Conservation (phyloP, 129 eudicot genomes). For the Saposhnikovia divaricata region DNA sequence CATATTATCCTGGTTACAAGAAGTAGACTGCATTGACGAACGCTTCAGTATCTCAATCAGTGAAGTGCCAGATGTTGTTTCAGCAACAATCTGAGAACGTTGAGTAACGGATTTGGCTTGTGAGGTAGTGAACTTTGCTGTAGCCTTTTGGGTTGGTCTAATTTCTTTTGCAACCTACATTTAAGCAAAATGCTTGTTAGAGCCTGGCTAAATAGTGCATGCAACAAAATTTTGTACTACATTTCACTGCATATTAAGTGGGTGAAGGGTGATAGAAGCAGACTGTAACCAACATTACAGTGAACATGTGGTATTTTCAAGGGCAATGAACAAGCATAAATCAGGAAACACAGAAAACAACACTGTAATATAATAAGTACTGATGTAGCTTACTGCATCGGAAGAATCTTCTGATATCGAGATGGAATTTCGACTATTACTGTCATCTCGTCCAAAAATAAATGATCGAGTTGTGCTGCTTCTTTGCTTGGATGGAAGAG, state of each 20-base stretch:
- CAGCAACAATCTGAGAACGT: slow-evolving; percentile 24
- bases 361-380: neutral
- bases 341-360: neutral
- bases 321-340: neutral
- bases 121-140: slow-evolving; percentile 50
- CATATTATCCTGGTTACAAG: slow-evolving; percentile 22
- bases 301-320: neutral
- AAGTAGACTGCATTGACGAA: slow-evolving; percentile 32
- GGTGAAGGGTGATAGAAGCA: neutral
- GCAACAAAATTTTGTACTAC: neutral
- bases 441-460: slow-evolving; percentile 89
- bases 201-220: neutral
- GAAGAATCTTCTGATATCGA: slow-evolving; percentile 52
- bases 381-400: slow-evolving; percentile 36
- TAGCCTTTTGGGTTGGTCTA: slow-evolving; percentile 32
- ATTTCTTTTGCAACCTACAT: slow-evolving; percentile 46
- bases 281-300: neutral
- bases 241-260: neutral
- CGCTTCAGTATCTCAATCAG: slow-evolving; percentile 64
- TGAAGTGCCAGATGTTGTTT: slow-evolving; percentile 32
- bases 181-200: neutral
- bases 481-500: slow-evolving; percentile 46
- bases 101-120: slow-evolving; percentile 39
- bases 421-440: slow-evolving; percentile 73
- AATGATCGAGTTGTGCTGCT: slow-evolving; percentile 37